phyloP scores from a whole-genome alignment of 164 flowering plant genomes.

The Magnolia officinalis region DNA sequence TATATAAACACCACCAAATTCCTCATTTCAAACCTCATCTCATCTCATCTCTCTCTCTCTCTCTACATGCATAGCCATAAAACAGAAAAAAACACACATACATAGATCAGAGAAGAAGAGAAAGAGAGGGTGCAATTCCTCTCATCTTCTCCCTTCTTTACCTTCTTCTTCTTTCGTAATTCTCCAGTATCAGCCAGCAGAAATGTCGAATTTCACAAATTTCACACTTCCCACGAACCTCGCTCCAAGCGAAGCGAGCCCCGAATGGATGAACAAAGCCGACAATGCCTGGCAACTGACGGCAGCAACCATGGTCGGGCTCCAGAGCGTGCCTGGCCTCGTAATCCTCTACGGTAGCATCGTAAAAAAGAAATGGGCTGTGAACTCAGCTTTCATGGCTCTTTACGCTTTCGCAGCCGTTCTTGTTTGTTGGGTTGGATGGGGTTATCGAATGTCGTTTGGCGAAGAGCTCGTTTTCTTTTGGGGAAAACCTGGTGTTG shows the following conservation, averaged over 20 bases:
- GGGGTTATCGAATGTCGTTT: conserved; percentile 23
- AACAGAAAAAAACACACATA: neutral
- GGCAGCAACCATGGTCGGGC: conserved; percentile 19
- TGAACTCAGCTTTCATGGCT: conserved; percentile 26
- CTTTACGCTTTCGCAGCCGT: conserved; percentile 27
- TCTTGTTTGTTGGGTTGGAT: conserved; percentile 20
- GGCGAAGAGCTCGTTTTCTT: conserved; percentile 20
- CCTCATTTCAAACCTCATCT: neutral
- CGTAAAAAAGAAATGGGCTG: conserved; percentile 48
- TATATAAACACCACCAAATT: neutral
- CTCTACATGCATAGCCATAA: neutral
- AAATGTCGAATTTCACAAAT: neutral
- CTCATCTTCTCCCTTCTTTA: neutral
- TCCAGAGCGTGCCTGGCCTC: conserved; percentile 24
- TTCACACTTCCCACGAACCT: conserved; percentile 12
- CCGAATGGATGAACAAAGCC: conserved; percentile 22
- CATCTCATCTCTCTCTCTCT: neutral
- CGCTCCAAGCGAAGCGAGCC: conserved; percentile 17
- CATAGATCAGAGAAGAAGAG: neutral
- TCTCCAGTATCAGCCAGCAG: too few species aligned
- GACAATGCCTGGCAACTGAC: conserved; percentile 27
- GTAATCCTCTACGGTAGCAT: conserved; percentile 57
- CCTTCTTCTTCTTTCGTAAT: neutral
- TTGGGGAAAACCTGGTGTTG: conserved; percentile 33
- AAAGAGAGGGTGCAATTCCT: neutral